A percentile compares a stretch with the other conserved stretches of the same genome.
phyloP scores from a whole-genome alignment of 495 filamentous ascomycete genomes.

The Penicillium chermesinum region DNA sequence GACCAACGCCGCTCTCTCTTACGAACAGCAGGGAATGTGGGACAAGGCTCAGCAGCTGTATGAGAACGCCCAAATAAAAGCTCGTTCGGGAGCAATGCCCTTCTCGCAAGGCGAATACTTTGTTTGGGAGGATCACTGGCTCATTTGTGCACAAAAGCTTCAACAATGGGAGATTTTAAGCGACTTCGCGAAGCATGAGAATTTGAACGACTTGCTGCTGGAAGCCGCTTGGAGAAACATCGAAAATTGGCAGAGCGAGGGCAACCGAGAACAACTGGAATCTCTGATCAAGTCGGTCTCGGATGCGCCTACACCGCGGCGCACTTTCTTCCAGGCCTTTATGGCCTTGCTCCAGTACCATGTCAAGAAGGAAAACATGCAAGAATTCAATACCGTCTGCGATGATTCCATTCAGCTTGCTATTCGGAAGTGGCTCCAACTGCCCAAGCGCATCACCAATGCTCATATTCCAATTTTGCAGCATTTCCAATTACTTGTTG shows the following conservation, averaged over 20 bases:
- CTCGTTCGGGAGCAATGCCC: slow-evolving; percentile 83
- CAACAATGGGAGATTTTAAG: slow-evolving; percentile 98
- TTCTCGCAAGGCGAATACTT: slow-evolving; percentile 97
- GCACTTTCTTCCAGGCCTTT: slow-evolving; percentile 96
- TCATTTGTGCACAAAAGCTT: slow-evolving; percentile 93
- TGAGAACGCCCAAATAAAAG: slow-evolving; percentile 94
- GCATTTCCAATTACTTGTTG: slow-evolving; percentile 97
- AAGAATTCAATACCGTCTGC: slow-evolving; percentile 81
- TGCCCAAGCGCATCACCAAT: slow-evolving; percentile 87
- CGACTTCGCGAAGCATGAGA: slow-evolving; percentile 99
- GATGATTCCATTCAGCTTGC: slow-evolving; percentile 96
- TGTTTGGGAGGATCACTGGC: slow-evolving; percentile 99
- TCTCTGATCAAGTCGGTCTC: slow-evolving; percentile 90
- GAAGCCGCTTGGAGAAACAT: slow-evolving; percentile 92
- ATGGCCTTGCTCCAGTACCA: slow-evolving; percentile 92
- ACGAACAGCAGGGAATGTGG: slow-evolving; percentile 99
- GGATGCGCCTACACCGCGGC: slow-evolving; percentile 89
- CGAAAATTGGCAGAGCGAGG: slow-evolving; percentile 82
- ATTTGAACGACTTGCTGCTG: slow-evolving; percentile 92
- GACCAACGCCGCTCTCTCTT: slow-evolving; percentile 93
- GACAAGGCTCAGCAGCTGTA: slow-evolving; percentile 96
- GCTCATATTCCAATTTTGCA: slow-evolving; percentile 93
- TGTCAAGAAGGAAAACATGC: slow-evolving; percentile 71
- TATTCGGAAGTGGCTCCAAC: slow-evolving; percentile 96
- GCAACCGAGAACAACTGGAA: slow-evolving; percentile 83